These are phyloP conservation scores for Rubia balearica DNA, from an alignment of 305 asterid genomes.

Conservation along the genomic window DNA sequence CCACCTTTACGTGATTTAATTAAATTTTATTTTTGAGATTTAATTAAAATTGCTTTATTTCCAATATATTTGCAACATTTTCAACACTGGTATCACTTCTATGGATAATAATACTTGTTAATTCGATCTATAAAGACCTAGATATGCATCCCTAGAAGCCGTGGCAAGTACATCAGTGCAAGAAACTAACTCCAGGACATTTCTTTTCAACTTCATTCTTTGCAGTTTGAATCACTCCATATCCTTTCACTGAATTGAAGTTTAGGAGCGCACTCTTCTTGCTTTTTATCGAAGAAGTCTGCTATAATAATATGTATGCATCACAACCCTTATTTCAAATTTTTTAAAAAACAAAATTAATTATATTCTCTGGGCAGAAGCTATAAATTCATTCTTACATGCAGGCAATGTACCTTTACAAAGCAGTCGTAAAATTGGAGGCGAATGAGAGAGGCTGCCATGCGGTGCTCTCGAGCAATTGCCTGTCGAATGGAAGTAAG, in stretches of 20 bases:
- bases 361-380: no score
- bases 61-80: no score
- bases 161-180: conserved; percentile 34
- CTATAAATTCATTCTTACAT: no score
- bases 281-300: conserved; percentile 17
- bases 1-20: no score
- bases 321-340: background rate
- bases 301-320: background rate
- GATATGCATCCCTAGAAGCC: conserved; percentile 27
- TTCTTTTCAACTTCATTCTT: conserved; percentile 20
- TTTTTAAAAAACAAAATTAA: no score
- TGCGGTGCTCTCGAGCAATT: conserved; percentile 21
- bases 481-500: conserved; percentile 19
- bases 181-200: conserved; percentile 39
- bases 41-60: no score
- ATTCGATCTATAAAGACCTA: conserved; percentile 12
- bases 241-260: conserved; percentile 35
- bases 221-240: conserved; percentile 34
- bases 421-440: conserved; percentile 30
- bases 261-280: conserved; percentile 41
- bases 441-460: conserved; percentile 28
- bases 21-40: no score
- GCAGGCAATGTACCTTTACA: conserved; percentile 7
- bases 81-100: no score
- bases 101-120: no score